Evolutionary conservation across 306 rosid genomes (phyloP).

Genomic region (Clitoria ternatea): DNA sequence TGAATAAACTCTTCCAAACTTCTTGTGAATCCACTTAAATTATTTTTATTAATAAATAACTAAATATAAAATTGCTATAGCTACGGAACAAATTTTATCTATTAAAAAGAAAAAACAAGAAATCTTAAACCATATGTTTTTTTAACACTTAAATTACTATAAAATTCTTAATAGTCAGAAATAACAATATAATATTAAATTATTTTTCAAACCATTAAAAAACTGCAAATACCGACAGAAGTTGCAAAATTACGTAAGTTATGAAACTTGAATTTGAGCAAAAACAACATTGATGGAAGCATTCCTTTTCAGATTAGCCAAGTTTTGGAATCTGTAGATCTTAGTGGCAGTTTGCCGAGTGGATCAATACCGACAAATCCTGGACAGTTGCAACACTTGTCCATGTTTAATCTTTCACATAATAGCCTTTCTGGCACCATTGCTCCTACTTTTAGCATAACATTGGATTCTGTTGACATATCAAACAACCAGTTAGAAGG

Average conservation of each 20-base stretch:
- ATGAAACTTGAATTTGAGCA: slow-evolving; percentile 18
- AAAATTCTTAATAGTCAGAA: too few species aligned
- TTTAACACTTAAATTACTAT: too few species aligned
- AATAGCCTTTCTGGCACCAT: slow-evolving; percentile 40
- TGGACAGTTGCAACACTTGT: slow-evolving; percentile 24
- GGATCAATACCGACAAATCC: slow-evolving; percentile 30
- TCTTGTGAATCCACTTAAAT: too few species aligned
- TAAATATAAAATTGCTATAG: too few species aligned
- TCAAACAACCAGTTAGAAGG: slow-evolving; percentile 37
- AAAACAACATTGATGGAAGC: slow-evolving; percentile 21
- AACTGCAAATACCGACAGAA: slow-evolving; percentile 21
- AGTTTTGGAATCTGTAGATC: slow-evolving; percentile 36
- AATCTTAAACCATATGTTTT: too few species aligned
- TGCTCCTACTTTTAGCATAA: slow-evolving; percentile 27
- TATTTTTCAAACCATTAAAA: too few species aligned
- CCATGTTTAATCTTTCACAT: slow-evolving; percentile 39
- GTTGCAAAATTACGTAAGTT: background rate
- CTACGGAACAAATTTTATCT: too few species aligned
- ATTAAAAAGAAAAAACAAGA: too few species aligned
- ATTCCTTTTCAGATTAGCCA: slow-evolving; percentile 21
- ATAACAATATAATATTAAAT: too few species aligned
- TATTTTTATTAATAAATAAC: too few species aligned
- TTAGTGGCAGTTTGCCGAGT: slow-evolving; percentile 29
- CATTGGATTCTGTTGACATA: slow-evolving; percentile 30
- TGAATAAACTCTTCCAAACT: too few species aligned